Base-by-base conservation (phyloP, 1,139 yeast genomes). In the Citeromyces hawaiiensis region DNA sequence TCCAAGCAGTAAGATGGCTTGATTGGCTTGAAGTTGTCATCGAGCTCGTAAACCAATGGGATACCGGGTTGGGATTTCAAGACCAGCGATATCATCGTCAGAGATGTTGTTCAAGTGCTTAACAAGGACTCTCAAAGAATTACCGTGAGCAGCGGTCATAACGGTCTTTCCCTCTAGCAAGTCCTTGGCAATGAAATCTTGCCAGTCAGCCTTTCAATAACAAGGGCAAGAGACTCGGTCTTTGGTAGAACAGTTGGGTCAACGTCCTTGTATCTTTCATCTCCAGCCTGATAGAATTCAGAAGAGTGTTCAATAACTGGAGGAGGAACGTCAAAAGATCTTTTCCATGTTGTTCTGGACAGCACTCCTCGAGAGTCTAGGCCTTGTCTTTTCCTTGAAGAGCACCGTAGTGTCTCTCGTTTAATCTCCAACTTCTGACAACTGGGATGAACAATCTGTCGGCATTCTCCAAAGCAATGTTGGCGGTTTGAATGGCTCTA, bases 331-430 rank as follows among this genome's bases (percentile, higher is more conserved):
- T 91, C 96, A 61, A 77, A 91, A 30, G 96, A 87, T 72, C 98
- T 85, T 83, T 97, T 83, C 91, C 93, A 88, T 57, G 80, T 83
- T 75, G 76, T 63, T 87, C 96, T 56, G 76, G 68, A 58, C 98
- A 97, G 69, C 76, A 88, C 57, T 76, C 65, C 57, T 78, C 91
- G 60, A 86, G 75, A 51, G 96, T 83, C 56, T 75, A 86, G 51
- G 96, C 96, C 74, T 88, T 88, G 73, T 88, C 94, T 74, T 88
- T 88, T 63, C 98, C 98, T 70, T 91, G 97, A 57, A 91, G 76
- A 54, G 87, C 96, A 74, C 98, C 98, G 70, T 88, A 88, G 70
- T 88, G 97, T 73, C 97, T 91, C 72, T 88, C 98, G 69, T 88
- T 88, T 64, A 88, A 78, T 74, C 96, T 82, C 97, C 97, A 88